These are phyloP conservation scores for Boechera divaricarpa DNA, from an alignment of 345 rosid genomes.

Conservation along the genomic window DNA sequence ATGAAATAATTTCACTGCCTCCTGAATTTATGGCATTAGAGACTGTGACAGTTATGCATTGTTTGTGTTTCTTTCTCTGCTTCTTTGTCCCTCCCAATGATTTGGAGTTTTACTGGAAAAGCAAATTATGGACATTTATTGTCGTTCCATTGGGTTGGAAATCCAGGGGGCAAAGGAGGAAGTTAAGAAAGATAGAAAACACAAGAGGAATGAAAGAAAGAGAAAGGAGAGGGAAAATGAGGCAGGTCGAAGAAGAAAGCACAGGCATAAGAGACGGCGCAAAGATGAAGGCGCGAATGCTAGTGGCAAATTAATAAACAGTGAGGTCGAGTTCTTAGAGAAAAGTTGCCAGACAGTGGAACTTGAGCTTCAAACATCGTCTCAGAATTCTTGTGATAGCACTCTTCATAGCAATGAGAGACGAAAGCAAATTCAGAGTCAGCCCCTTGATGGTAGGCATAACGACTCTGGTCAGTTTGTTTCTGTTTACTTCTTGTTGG, in stretches of 20 bases:
- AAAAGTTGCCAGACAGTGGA: constrained; percentile 76
- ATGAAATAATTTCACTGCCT: too few relatives aligned
- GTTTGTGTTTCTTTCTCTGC: not conserved
- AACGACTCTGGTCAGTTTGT: constrained; percentile 62
- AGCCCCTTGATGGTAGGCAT: constrained; percentile 46
- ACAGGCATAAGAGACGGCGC: constrained; percentile 29
- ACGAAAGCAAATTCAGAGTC: constrained; percentile 42
- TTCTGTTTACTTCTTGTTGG: constrained; percentile 53
- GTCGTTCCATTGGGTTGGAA: constrained; percentile 41
- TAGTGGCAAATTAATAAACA: constrained; percentile 42
- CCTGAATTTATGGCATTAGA: not conserved
- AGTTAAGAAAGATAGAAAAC: constrained; percentile 44
- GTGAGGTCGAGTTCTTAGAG: constrained; percentile 49
- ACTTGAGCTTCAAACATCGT: constrained; percentile 55
- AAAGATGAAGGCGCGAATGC: constrained; percentile 35
- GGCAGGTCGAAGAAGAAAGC: constrained; percentile 34
- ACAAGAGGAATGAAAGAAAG: constrained; percentile 24
- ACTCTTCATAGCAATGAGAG: constrained; percentile 49
- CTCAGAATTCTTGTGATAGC: constrained; percentile 46
- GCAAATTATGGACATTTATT: constrained; percentile 35
- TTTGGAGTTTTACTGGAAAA: not conserved
- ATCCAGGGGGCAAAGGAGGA: constrained; percentile 53
- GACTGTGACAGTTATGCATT: not conserved
- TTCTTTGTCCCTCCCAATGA: constrained; percentile 2
- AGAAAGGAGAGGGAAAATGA: constrained; percentile 44